Base-by-base conservation (phyloP, 805 yeast genomes). In the Kluyveromyces siamensis region DNA sequence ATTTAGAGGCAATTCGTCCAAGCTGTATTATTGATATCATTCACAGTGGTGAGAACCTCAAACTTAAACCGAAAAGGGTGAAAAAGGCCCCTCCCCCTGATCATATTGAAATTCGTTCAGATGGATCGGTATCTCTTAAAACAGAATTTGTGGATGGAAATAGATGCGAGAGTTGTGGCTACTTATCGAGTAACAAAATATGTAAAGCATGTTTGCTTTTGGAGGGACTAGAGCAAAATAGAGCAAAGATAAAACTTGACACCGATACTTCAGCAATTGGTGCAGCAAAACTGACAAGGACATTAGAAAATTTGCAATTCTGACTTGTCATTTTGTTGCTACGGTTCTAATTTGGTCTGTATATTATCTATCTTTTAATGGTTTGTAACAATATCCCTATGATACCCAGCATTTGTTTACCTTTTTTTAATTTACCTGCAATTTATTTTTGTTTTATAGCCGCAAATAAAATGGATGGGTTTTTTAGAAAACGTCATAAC, bases 1-100 rank as follows among this genome's bases (percentile, higher is more conserved):
- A 88, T 54, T 70, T 93, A 40, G 99, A 93, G 62, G 79, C 91
- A 2, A 81, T 90, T 1, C 76, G 97, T 57, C 96, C 99, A 14
- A 82, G 93, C 37, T 84, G 96, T 60, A 93, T 93, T 49, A 79
- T 93, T 64, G 99, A 93, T 68, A 87, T 93, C 48, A 93, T 93
- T 33, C 85, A 86, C 55, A 86, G 96, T 54, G 99, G 99, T 36
- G 99, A 93, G 67, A 83, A 81, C 52, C 76, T 90, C 55, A 81
- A 78, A 35, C 67, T 90, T 43, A 77, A 78, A 54, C 78, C 78
- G 35, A 81, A 75, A 62, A 79, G 75, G 60, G 70, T 71, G 53
- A 70, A 66, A 51, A 74, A 76, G 48, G 55, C 48, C 30, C 51
- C 38, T 43, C 55, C 39, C 27, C 30, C n/a, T 27, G 35, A 58